A percentile compares a stretch with the other conserved stretches of the same genome.
These are phyloP conservation scores for Botrytis pseudocinerea DNA, from an alignment of 2,329 filamentous ascomycete genomes.

Conservation along the genomic window DNA sequence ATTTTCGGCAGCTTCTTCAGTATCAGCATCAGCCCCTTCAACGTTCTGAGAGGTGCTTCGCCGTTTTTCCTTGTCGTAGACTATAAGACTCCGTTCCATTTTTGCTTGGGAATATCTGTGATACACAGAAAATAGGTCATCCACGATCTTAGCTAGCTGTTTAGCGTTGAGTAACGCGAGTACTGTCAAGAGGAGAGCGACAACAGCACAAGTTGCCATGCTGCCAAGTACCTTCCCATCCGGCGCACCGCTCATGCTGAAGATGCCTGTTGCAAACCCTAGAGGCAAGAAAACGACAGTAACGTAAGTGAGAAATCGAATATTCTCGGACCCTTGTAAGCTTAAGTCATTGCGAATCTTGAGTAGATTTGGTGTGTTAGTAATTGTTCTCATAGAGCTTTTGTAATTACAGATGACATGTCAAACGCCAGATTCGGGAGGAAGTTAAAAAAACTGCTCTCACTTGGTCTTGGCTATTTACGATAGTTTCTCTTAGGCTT, in stretches of 20 bases:
- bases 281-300: conserved; percentile 1
- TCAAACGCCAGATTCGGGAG: background rate
- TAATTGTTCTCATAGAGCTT: fast-evolving
- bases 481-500: background rate
- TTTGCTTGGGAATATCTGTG: background rate
- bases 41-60: background rate
- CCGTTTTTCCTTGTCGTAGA: background rate
- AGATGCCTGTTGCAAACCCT: background rate
- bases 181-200: background rate
- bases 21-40: background rate
- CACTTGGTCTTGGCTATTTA: background rate
- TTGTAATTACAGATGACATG: background rate
- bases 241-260: background rate
- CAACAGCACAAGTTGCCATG: background rate
- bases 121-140: background rate
- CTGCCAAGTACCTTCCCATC: background rate
- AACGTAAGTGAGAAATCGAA: background rate
- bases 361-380: background rate
- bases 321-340: background rate
- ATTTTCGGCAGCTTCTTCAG: too few relatives aligned
- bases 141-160: background rate
- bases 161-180: background rate
- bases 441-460: background rate
- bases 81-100: background rate
- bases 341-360: background rate